Evolutionary conservation across 352 stramenopile species (phyloP).

Genomic region (Lagenidium giganteum): DNA sequence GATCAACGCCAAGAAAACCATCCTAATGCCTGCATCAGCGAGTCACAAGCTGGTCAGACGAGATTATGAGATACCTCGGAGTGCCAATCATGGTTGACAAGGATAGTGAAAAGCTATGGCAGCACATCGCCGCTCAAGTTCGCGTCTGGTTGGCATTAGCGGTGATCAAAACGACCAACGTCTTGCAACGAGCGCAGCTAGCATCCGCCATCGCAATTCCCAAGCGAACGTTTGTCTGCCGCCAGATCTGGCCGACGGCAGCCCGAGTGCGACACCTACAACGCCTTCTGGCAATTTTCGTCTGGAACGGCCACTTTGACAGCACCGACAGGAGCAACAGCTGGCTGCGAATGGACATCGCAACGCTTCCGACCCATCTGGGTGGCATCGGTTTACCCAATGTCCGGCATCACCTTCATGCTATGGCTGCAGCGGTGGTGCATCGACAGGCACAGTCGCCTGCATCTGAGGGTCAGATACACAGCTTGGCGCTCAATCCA

Average conservation of each 20-base stretch:
- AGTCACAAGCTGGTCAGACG: no score
- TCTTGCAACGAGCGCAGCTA: conserved; percentile 2
- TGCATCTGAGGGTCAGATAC: no score
- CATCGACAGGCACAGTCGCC: no score
- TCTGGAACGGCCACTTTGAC: not conserved
- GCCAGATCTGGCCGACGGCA: conserved; percentile 1
- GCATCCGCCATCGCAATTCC: conserved; percentile 1
- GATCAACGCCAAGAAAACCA: conserved; percentile 1
- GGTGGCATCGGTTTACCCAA: no score
- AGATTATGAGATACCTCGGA: no score
- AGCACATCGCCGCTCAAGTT: not conserved
- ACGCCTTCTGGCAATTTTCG: conserved; percentile 1
- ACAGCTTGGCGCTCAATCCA: no score
- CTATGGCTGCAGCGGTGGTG: no score
- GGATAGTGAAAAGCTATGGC: no score
- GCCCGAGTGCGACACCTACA: not conserved
- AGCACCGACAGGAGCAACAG: not conserved
- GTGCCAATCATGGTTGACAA: no score
- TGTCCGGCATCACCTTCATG: no score
- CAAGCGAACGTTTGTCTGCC: conserved; percentile 3
- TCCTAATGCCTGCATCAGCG: no score
- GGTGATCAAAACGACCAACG: conserved; percentile 3
- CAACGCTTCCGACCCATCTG: no score
- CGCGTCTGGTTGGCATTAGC: not conserved
- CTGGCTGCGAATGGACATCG: not conserved